Evolutionary conservation across 257 asterid genomes (phyloP).

Genomic region (Nicotiana undulata): DNA sequence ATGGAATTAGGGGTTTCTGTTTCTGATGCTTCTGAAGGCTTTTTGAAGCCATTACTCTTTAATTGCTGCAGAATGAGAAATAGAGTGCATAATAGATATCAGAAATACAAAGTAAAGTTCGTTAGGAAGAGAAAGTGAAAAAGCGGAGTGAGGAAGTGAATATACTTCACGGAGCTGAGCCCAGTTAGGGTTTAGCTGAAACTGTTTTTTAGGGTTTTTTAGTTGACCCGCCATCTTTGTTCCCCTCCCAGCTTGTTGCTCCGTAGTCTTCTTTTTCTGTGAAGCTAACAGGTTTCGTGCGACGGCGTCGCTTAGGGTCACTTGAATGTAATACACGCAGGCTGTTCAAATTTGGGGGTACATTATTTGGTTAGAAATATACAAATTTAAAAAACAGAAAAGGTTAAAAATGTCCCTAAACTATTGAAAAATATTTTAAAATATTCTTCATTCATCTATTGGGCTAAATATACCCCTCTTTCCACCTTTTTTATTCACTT

Average conservation of each 20-base stretch:
- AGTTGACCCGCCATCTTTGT: constrained; percentile 27
- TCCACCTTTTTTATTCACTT: too few relatives aligned
- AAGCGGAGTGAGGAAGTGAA: background rate
- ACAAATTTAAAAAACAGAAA: too few relatives aligned
- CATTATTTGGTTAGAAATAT: too few relatives aligned
- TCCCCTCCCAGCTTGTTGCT: background rate
- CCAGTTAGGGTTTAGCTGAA: constrained; percentile 77
- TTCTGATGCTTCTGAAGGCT: constrained; percentile 25
- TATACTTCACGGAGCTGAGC: constrained; percentile 68
- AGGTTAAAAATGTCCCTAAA: too few relatives aligned
- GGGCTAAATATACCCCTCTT: too few relatives aligned
- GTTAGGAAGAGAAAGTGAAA: background rate
- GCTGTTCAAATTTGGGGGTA: too few relatives aligned
- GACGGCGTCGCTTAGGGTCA: too few relatives aligned
- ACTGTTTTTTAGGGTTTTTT: constrained; percentile 52
- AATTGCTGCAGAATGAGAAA: constrained; percentile 50
- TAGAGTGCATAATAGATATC: constrained; percentile 2
- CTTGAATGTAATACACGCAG: too few relatives aligned
- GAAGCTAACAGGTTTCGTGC: background rate
- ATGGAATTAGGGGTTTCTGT: constrained; percentile 18
- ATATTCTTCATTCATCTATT: too few relatives aligned
- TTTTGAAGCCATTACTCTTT: constrained; percentile 42
- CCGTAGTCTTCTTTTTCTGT: background rate
- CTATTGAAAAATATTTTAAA: too few relatives aligned
- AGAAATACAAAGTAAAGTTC: background rate